Evolutionary conservation across 805 yeast genomes (phyloP).

Genomic region (Schwanniomyces sp.): DNA sequence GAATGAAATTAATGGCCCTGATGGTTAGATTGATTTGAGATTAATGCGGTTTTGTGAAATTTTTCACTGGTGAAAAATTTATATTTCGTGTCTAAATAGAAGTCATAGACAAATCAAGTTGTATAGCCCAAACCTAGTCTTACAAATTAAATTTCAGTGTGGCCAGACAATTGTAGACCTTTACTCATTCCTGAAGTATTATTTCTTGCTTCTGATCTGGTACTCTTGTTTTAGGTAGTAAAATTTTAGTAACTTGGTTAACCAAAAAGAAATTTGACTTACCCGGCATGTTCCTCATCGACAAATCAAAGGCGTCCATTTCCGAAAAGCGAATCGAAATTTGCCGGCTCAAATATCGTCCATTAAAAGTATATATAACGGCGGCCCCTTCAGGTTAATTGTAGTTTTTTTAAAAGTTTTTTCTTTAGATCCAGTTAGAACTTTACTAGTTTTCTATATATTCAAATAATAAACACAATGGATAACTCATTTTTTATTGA

Average conservation of each 20-base stretch:
- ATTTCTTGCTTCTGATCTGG: neutral
- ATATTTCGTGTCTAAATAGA: neutral
- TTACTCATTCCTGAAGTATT: no score
- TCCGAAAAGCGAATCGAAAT: neutral
- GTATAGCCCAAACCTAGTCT: neutral
- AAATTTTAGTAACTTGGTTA: neutral
- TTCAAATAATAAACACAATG: constrained; percentile 12
- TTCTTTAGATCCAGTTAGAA: constrained; percentile 2
- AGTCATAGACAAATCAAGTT: neutral
- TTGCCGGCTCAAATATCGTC: constrained; percentile 4
- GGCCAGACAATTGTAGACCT: no score
- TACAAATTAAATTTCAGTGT: neutral
- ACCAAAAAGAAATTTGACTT: constrained; percentile 2
- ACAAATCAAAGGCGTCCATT: constrained; percentile 5
- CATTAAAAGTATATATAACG: constrained; percentile 1
- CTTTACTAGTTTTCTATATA: constrained; percentile 3
- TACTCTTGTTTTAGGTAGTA: neutral
- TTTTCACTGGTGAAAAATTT: constrained; percentile 1
- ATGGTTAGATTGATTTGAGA: neutral
- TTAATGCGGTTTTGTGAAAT: neutral
- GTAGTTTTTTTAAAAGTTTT: constrained; percentile 1
- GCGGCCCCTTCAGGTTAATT: constrained; percentile 1
- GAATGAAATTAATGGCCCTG: no score
- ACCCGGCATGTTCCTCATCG: constrained; percentile 1
- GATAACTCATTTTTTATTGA: constrained; percentile 32